Evolutionary conservation across 148 eudicot genomes (phyloP), one percentile per base, ranked within the genome.

Genomic region (Fagopyrum homotropicum): DNA sequence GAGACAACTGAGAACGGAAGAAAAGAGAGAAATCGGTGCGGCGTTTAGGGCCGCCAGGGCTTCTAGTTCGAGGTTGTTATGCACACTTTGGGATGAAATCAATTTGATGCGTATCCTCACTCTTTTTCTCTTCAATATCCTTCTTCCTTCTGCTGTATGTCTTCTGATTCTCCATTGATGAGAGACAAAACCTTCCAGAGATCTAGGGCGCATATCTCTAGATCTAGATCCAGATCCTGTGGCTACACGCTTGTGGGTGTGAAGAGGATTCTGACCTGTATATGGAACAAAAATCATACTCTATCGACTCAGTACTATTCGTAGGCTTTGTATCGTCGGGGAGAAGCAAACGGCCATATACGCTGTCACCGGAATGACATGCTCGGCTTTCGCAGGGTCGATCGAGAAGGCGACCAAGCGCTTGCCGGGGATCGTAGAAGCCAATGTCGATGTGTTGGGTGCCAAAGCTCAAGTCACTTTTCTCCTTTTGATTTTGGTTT

Each of bases 371-470:
- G 98, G 98, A 19, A 93, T 93, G 93, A 85, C 87, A n/a, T 93
- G 98, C 75, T 85, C 96, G 55, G 97, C 97, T 40, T 93, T 93
- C 61, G 94, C 97, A 10, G 94, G 84, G 6, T 88, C 97, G 0
- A 88, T 93, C 7, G 94, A 91, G 82, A 93, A 86, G 87, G 93
- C 94, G 26, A 82, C 89, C 40, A 88, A 88, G 70, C 83, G 97
- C 30, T 86, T 93, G 45, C 88, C 92, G 2, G 93, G 93, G 4
- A 91, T 93, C 74, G 80, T 73, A 40, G 89, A 88, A 44, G 97
- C 92, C 5, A 81, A 79, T 9, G 89, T 93, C 73, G 98, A 91
- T 82, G 92, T 91, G 12, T 45, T 93, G 61, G 89, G 88, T 45
- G 82, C 85, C 57, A 75, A 92, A 55, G 96, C 87, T 50, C 93